Conservation (phyloP, 441 rosid species). For the Populus hybrid region DNA sequence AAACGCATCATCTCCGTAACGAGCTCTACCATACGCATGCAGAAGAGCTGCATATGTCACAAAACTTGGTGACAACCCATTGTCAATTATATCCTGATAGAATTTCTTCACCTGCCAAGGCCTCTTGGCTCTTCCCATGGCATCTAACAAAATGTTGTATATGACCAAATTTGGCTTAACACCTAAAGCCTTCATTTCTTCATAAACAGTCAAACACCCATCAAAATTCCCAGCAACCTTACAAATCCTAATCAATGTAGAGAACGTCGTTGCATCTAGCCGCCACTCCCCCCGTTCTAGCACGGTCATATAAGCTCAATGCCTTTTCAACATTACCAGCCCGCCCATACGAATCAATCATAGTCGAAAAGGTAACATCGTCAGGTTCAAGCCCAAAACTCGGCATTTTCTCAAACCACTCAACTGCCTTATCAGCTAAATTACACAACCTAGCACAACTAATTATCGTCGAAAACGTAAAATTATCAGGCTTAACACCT, state of each 20-base stretch:
- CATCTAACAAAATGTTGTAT: constrained; percentile 73
- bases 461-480: constrained; percentile 79
- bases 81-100: constrained; percentile 55
- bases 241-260: constrained; percentile 73
- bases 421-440: constrained; percentile 61
- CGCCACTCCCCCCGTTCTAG: constrained; percentile 84
- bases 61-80: constrained; percentile 58
- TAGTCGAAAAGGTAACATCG: constrained; percentile 54
- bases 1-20: constrained; percentile 77
- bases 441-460: constrained; percentile 66
- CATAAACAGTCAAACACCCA: constrained; percentile 88
- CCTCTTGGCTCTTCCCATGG: constrained; percentile 93
- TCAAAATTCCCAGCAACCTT: constrained; percentile 61
- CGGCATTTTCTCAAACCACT: constrained; percentile 91
- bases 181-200: constrained; percentile 87
- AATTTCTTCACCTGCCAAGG: constrained; percentile 85
- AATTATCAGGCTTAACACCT: constrained; percentile 35
- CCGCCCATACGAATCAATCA: constrained; percentile 85
- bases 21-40: constrained; percentile 72
- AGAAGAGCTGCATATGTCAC: constrained; percentile 65
- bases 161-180: constrained; percentile 63
- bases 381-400: constrained; percentile 63
- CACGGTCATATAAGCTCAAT: constrained; percentile 79
- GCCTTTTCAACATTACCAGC: constrained; percentile 73
- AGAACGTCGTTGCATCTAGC: constrained; percentile 56